Evolutionary conservation across 345 rosid species (phyloP), one percentile per base, ranked within the genome.

Genomic region (Psidium friedrichsthalianum): DNA sequence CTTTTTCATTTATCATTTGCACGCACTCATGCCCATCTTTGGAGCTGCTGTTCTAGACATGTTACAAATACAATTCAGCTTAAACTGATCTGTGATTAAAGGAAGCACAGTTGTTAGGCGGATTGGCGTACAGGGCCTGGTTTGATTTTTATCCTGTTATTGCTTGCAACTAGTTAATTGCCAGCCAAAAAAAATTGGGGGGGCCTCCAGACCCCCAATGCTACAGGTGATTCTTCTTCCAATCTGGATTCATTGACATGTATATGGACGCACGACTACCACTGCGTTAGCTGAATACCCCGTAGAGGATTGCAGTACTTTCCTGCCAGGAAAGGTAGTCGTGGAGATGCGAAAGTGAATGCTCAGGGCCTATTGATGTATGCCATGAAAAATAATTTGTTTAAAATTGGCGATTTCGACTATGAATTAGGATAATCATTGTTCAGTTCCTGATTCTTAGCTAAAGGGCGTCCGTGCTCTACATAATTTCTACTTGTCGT

Each of bases 91-190:
- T 3, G 3, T 4, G 18, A 69, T 29, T 1, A 16, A 11, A 5
- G 6, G 6, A 69, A 69, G 6, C 24, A 16, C 78, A 1, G 20
- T 32, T 32, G 78, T 8, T 69, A 16, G 47, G 44, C 32, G 78
- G 44, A 32, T 32, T 69, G 3, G 24, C 0, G 0, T 32, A 24
- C 44, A 32, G 0, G 0, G 11, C 47, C 78, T 69, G 0, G 13
- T 32, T 32, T 69, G 78, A 69, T 69, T 64, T 69, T 3, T n/a
- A n/a, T n/a, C 78, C 24, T 32, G 47, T 8, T 32, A 69, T 32
- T 2, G 0, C 78, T 32, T 69, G 47, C 78, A 4, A 4, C 13
- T 69, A 32, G 24, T 18, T 69, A 16, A 16, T 69, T 6, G 12
- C 47, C 47, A 3, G 24, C 47, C 78, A 69, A n/a, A n/a, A n/a